phyloP scores from a whole-genome alignment of 495 filamentous ascomycete species.

The Penicillium turbatum region DNA sequence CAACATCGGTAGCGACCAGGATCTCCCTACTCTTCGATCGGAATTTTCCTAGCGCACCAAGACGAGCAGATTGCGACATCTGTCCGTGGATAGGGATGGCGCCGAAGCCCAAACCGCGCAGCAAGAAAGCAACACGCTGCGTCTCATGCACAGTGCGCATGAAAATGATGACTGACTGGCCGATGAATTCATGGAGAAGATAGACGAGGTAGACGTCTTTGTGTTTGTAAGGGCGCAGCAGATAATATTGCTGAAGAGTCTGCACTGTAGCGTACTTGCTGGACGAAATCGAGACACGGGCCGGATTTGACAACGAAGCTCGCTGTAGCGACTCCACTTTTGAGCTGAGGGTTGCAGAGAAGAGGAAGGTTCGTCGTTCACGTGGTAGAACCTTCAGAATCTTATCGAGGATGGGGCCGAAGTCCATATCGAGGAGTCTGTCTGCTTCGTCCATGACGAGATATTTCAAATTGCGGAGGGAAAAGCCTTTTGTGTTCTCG shows the following conservation, averaged over 20 bases:
- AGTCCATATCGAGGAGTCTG: constrained; percentile 87
- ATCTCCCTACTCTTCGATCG: constrained; percentile 69
- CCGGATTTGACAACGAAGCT: constrained; percentile 75
- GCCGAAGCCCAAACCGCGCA: constrained; percentile 73
- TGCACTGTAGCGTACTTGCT: constrained; percentile 85
- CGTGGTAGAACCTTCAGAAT: constrained; percentile 83
- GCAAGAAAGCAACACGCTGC: constrained; percentile 74
- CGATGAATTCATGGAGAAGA: constrained; percentile 77
- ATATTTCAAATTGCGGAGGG: constrained; percentile 70
- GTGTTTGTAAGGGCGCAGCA: constrained; percentile 82
- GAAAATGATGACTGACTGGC: constrained; percentile 85
- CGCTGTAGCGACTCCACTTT: constrained; percentile 91
- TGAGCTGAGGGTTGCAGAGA: constrained; percentile 87
- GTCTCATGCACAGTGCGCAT: constrained; percentile 90
- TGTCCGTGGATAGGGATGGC: constrained; percentile 92
- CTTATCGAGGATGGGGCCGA: constrained; percentile 87
- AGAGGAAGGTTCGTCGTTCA: constrained; percentile 79
- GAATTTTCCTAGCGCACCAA: constrained; percentile 88
- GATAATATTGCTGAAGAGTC: constrained; percentile 73
- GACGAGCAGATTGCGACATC: constrained; percentile 74
- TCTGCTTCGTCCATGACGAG: constrained; percentile 96
- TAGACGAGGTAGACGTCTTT: constrained; percentile 90
- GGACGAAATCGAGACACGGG: constrained; percentile 67
- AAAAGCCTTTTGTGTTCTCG: constrained; percentile 96
- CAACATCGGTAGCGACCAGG: constrained; percentile 93